A percentile compares a stretch with the other conserved stretches of the same genome.
phyloP scores from a whole-genome alignment of 192 early-diverging fungal species.

The Coemansia sp. region DNA sequence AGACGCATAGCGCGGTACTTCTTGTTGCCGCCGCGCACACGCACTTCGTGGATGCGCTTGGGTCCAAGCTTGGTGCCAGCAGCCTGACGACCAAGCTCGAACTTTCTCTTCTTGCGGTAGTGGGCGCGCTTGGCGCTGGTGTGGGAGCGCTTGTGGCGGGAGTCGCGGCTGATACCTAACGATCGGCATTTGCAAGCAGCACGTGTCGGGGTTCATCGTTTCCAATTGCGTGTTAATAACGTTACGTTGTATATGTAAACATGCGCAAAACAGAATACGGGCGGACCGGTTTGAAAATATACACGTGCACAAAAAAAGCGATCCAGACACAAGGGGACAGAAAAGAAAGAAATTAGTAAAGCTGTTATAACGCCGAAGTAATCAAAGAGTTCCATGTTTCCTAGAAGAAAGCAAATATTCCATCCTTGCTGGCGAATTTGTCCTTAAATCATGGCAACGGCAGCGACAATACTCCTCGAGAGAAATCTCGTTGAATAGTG shows the following conservation, averaged over 20 bases:
- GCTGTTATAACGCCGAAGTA: no score
- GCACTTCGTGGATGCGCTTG: constrained; percentile 95
- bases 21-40: constrained; percentile 97
- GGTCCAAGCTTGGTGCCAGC: constrained; percentile 96
- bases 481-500: background rate
- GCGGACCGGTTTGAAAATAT: background rate
- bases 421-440: background rate
- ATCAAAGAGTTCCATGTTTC: background rate
- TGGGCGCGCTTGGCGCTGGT: constrained; percentile 99
- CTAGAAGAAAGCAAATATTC: background rate
- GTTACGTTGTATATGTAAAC: background rate
- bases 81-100: constrained; percentile 98
- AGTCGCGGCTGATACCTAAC: constrained; percentile 98
- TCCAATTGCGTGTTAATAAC: background rate
- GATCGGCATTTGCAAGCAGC: no score
- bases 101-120: constrained; percentile 99
- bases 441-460: background rate
- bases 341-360: background rate
- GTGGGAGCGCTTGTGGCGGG: constrained; percentile 96
- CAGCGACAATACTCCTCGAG: background rate
- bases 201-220: background rate
- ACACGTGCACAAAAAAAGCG: background rate
- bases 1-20: constrained; percentile 98
- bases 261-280: background rate
- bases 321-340: background rate